Percentiles rank a stretch among this genome's conserved stretches.
Evolutionary conservation across 164 flowering plant species (phyloP).

Genomic region (Magnolia kwangsiensis): DNA sequence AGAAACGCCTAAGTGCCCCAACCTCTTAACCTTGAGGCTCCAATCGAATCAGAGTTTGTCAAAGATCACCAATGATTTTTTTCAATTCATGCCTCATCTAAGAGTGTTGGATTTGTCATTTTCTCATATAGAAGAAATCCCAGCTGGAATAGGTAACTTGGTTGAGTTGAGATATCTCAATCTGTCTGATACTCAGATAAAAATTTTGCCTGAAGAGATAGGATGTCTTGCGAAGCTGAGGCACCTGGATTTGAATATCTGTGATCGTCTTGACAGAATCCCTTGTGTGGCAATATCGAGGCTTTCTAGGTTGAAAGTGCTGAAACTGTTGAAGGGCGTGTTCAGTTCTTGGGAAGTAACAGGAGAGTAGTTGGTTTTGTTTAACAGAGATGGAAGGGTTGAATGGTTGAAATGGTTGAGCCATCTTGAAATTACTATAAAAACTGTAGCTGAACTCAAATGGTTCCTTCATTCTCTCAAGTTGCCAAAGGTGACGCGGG

Average conservation of each 20-base stretch:
- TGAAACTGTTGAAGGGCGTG: not conserved
- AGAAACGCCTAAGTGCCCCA: constrained; percentile 14
- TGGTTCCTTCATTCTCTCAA: not conserved
- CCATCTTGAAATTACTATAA: constrained; percentile 10
- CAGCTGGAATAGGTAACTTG: not conserved
- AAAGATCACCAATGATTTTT: constrained; percentile 15
- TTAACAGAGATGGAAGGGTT: constrained; percentile 7
- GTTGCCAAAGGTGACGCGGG: not conserved
- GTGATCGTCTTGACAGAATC: not conserved
- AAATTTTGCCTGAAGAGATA: constrained; percentile 3
- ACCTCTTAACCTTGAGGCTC: constrained; percentile 21
- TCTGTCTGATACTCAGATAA: constrained; percentile 3
- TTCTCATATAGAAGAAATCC: constrained; percentile 6
- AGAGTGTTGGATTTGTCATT: constrained; percentile 23
- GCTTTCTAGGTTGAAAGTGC: constrained; percentile 8
- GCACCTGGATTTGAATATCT: constrained; percentile 3
- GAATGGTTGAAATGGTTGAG: constrained; percentile 7
- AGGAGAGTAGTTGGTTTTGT: too few relatives aligned
- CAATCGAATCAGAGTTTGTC: not conserved
- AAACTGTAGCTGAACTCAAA: not conserved
- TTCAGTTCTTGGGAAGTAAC: not conserved
- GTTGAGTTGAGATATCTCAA: constrained; percentile 14
- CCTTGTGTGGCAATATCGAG: constrained; percentile 3
- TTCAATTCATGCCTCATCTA: constrained; percentile 18
- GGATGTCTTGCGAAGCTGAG: constrained; percentile 6